Conservation (phyloP, 2,329 filamentous ascomycete genomes). For the Elsinoe perseae region DNA sequence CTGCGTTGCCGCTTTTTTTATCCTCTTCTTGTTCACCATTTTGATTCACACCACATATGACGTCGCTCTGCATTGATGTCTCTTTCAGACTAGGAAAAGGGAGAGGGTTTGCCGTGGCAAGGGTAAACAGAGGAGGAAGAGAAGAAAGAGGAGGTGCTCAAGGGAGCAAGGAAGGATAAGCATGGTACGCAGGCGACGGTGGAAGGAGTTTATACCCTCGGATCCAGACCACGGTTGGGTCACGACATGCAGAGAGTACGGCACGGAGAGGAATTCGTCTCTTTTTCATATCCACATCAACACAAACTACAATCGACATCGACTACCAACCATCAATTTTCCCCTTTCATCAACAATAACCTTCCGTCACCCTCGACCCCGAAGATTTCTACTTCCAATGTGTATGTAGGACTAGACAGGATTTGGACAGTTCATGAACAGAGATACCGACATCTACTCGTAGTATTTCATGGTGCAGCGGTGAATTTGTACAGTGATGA, state of each 20-base stretch:
- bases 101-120: neutral
- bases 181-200: neutral
- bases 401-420: conserved; percentile 14
- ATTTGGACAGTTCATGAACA: conserved; percentile 11
- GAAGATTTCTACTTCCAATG: conserved; percentile 12
- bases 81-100: neutral
- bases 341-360: neutral
- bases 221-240: conserved; percentile 3
- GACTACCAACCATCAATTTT: neutral
- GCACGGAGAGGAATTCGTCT: neutral
- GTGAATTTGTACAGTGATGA: too few species aligned
- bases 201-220: neutral
- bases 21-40: conserved; percentile 13
- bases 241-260: neutral
- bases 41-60: conserved; percentile 7
- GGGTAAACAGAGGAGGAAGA: neutral
- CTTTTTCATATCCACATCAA: neutral
- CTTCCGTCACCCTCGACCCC: neutral
- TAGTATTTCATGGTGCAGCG: too few species aligned
- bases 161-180: neutral
- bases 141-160: neutral
- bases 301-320: neutral
- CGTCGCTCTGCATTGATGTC: neutral
- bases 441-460: conserved; percentile 8
- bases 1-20: neutral